Percentiles rank a stretch among this genome's conserved stretches.
phyloP scores from a whole-genome alignment of 495 filamentous ascomycete species.

The Hypoxylon crocopeplum region DNA sequence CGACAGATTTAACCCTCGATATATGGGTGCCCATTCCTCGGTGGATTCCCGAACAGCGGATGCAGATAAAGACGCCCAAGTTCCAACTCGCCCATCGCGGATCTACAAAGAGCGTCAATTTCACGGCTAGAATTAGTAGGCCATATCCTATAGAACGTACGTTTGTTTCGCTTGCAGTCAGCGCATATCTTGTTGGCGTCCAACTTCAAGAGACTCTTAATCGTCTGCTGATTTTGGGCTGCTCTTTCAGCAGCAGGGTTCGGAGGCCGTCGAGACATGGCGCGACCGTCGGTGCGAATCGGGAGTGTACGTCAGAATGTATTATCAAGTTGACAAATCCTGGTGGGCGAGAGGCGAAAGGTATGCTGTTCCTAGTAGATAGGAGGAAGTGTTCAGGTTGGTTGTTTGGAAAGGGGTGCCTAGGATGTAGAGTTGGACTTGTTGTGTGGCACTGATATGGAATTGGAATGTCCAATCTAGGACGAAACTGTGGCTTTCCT shows the following conservation, averaged over 20 bases:
- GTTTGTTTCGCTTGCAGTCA: conserved; percentile 98
- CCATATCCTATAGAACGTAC: conserved; percentile 57
- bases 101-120: conserved; percentile 57
- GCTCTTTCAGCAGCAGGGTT: conserved; percentile 82
- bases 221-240: conserved; percentile 85
- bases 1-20: conserved; percentile 95
- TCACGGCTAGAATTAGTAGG: neutral
- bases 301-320: neutral
- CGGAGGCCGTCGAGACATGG: conserved; percentile 87
- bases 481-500: conserved; percentile 33
- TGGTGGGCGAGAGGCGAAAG: neutral
- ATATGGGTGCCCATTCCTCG: conserved; percentile 99
- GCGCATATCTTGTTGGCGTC: conserved; percentile 95
- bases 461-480: conserved; percentile 13
- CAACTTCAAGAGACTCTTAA: conserved; percentile 91
- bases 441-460: conserved; percentile 11
- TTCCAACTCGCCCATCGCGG: conserved; percentile 99
- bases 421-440: conserved; percentile 3
- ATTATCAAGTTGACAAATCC: conserved; percentile 4
- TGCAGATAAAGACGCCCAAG: conserved; percentile 93
- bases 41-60: conserved; percentile 97
- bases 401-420: conserved; percentile 10
- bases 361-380: neutral
- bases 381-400: neutral
- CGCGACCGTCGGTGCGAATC: neutral